phyloP scores from a whole-genome alignment of 768 basidiomycete genomes.

The Cystofilobasidium macerans region DNA sequence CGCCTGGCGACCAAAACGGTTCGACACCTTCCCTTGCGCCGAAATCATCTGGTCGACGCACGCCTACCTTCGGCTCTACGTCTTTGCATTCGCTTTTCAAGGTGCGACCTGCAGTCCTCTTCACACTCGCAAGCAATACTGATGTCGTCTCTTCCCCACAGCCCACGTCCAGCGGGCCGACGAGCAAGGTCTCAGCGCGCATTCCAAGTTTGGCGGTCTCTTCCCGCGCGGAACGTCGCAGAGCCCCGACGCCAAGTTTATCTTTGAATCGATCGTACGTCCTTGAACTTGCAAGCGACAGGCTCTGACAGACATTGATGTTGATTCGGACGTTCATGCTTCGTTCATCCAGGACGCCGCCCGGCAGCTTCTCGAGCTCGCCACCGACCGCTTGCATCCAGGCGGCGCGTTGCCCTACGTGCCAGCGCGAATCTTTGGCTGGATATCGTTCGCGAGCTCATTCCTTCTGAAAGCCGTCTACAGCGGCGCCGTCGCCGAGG shows the following conservation, averaged over 20 bases:
- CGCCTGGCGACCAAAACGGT: constrained; percentile 14
- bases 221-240: constrained; percentile 28
- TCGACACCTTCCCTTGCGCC: constrained; percentile 5
- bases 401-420: constrained; percentile 29
- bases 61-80: constrained; percentile 24
- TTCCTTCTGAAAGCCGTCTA: constrained; percentile 30
- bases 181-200: constrained; percentile 1
- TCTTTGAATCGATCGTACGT: constrained; percentile 27
- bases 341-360: constrained; percentile 25
- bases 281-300: too few relatives aligned
- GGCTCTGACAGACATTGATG: not conserved
- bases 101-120: not conserved
- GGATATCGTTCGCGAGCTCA: constrained; percentile 28
- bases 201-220: constrained; percentile 9
- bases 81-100: constrained; percentile 31
- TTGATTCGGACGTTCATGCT: not conserved
- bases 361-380: constrained; percentile 27
- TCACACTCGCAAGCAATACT: too few relatives aligned
- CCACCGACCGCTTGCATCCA: constrained; percentile 28
- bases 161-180: constrained; percentile 23
- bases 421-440: constrained; percentile 26
- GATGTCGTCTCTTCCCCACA: not conserved
- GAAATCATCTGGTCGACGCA: constrained; percentile 23
- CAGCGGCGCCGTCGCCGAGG: constrained; percentile 24
- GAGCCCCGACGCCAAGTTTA: constrained; percentile 29